Evolutionary conservation across 208 protist genomes (phyloP).

Genomic region (Crithidia expoeki): DNA sequence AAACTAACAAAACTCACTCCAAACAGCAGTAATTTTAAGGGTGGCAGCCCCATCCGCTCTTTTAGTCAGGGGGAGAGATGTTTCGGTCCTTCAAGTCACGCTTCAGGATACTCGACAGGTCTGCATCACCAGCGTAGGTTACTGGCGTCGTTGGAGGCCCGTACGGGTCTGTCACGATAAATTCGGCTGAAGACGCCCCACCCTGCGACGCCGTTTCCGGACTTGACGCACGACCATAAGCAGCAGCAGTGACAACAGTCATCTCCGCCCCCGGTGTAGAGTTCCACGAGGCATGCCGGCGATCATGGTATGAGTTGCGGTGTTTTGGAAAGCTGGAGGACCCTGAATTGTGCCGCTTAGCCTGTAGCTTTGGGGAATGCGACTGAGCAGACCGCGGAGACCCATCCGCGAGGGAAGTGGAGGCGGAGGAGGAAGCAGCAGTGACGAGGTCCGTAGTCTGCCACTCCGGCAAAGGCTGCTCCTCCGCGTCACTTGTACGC

Average conservation of each 20-base stretch:
- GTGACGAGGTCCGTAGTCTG: background rate
- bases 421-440: no score
- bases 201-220: background rate
- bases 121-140: slow-evolving; percentile 29
- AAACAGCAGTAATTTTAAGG: no score
- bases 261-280: slow-evolving; percentile 5
- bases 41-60: no score
- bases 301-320: slow-evolving; percentile 18
- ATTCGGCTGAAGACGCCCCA: slow-evolving; percentile 5
- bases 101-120: slow-evolving; percentile 37
- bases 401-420: background rate
- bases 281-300: slow-evolving; percentile 13
- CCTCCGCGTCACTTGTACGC: background rate
- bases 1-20: background rate
- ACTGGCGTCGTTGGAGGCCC: slow-evolving; percentile 21
- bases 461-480: slow-evolving; percentile 1
- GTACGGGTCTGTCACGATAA: slow-evolving; percentile 26
- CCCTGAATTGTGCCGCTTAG: background rate
- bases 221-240: background rate
- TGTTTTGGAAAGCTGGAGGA: background rate
- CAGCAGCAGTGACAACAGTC: background rate
- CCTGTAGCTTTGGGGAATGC: background rate
- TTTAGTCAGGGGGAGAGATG: slow-evolving; percentile 25
- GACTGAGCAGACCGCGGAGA: slow-evolving; percentile 1
- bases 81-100: slow-evolving; percentile 31